A percentile compares a stretch with the other conserved stretches of the same genome.
Conservation (phyloP, 192 early-diverging fungal genomes). For the Backusella morwellensis region DNA sequence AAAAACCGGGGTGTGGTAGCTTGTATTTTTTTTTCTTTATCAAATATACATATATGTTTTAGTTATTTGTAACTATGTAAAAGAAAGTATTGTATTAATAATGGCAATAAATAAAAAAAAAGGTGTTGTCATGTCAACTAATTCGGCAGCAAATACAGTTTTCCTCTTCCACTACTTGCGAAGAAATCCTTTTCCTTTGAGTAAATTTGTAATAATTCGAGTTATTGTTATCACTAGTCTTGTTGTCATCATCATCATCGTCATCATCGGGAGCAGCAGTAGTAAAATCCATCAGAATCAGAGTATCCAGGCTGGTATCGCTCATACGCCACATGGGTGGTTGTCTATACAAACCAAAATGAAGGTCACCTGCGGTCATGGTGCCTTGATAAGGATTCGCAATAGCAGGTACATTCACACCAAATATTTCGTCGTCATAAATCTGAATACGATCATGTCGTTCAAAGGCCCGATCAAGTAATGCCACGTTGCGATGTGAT, state of each 20-base stretch:
- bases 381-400: slow-evolving; percentile 26
- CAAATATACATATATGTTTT: background rate
- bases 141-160: slow-evolving; percentile 8
- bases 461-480: slow-evolving; percentile 27
- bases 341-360: slow-evolving; percentile 31
- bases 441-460: slow-evolving; percentile 22
- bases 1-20: background rate
- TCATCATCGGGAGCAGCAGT: background rate
- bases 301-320: slow-evolving; percentile 19
- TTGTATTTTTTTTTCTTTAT: background rate
- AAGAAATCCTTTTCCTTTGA: slow-evolving; percentile 1
- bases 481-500: slow-evolving; percentile 19
- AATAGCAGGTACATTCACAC: slow-evolving; percentile 12
- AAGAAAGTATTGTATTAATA: background rate
- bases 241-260: background rate
- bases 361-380: slow-evolving; percentile 30
- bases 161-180: background rate
- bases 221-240: background rate
- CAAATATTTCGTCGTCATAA: slow-evolving; percentile 26
- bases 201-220: background rate
- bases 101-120: background rate
- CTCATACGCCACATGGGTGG: slow-evolving; percentile 24
- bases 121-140: slow-evolving; percentile 8
- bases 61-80: background rate
- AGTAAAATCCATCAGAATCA: slow-evolving; percentile 14